Percentiles rank a stretch among this genome's conserved stretches.
Evolutionary conservation across 805 yeast species (phyloP).

Genomic region (Pichia insulana): DNA sequence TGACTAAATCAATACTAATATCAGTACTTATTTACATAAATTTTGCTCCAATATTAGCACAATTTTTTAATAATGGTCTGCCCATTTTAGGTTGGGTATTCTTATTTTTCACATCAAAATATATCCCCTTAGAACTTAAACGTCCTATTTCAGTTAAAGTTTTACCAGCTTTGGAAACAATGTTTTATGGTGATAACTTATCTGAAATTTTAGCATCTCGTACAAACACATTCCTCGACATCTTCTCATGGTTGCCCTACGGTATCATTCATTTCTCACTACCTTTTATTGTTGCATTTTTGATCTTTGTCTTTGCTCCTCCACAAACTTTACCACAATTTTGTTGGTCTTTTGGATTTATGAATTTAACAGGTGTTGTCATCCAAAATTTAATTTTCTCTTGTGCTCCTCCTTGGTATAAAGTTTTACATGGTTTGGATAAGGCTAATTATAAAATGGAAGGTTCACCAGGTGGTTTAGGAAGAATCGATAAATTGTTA

Average conservation of each 20-base stretch:
- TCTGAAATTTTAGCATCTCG: conserved; percentile 76
- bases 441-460: conserved; percentile 88
- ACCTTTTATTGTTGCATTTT: conserved; percentile 76
- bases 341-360: conserved; percentile 90
- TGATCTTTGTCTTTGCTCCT: conserved; percentile 82
- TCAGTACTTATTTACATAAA: conserved; percentile 24
- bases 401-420: conserved; percentile 98
- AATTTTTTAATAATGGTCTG: conserved; percentile 73
- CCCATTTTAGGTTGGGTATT: conserved; percentile 87
- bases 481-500: conserved; percentile 69
- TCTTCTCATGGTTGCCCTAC: conserved; percentile 91
- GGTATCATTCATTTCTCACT: conserved; percentile 86
- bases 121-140: conserved; percentile 63
- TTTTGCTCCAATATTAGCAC: conserved; percentile 68
- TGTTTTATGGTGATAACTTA: conserved; percentile 86
- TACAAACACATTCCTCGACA: conserved; percentile 57
- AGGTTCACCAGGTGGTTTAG: conserved; percentile 95
- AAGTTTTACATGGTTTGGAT: conserved; percentile 69
- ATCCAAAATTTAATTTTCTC: conserved; percentile 72
- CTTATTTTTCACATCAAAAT: conserved; percentile 68
- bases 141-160: conserved; percentile 86
- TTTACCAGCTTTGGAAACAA: conserved; percentile 88
- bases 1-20: conserved; percentile 14
- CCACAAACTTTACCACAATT: conserved; percentile 77
- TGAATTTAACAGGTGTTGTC: conserved; percentile 81